Base-by-base conservation (phyloP, 495 filamentous ascomycete genomes). In the Lichenothelia convexa region DNA sequence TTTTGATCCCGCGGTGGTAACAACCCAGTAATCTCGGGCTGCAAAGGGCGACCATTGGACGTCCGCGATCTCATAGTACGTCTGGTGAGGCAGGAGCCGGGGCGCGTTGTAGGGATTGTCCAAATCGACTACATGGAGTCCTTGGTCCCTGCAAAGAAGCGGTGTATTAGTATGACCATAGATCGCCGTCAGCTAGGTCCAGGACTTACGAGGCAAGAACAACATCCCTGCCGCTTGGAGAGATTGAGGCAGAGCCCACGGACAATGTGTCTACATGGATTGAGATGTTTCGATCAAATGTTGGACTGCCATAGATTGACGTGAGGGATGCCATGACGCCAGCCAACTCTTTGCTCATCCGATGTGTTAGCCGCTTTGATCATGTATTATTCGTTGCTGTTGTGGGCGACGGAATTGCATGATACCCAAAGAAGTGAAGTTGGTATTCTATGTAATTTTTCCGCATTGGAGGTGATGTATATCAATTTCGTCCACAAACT, bases 21-120 rank as follows among this genome's bases (percentile, higher is more conserved):
- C 83, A 17, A 95, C 80, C 87, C 87, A 93, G 45, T 80, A 82
- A 46, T 92, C 78, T 31, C 87, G 71, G 5, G 71, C 73, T 7
- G 85, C 78, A 45, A 93, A 93, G 11, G 87, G 87, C 4, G 82
- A 92, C 87, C 87, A 95, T 56, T 95, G 87, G 27, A 95, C 87
- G 55, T 95, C 87, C n/a, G 86, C 83, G 3, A 95, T 86, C 35
- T 91, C 74, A 83, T 86, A 93, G n/a, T 80, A 76, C 5, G 82
- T 77, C 24, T 80, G 75, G 52, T 93, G 80, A 42, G 76, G 75
- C 18, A 95, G 71, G 48, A 86, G 74, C 9, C 85, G 75, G 21
- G 87, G 87, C 11, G 80, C 80, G 34, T 78, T 87, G 55, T 82
- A 87, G 11, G 84, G 85, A 11, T 73, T 85, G 58, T 95, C 87